Evolutionary conservation across 2,329 filamentous ascomycete genomes (phyloP).

Genomic region (Colletotrichum gigasporum): DNA sequence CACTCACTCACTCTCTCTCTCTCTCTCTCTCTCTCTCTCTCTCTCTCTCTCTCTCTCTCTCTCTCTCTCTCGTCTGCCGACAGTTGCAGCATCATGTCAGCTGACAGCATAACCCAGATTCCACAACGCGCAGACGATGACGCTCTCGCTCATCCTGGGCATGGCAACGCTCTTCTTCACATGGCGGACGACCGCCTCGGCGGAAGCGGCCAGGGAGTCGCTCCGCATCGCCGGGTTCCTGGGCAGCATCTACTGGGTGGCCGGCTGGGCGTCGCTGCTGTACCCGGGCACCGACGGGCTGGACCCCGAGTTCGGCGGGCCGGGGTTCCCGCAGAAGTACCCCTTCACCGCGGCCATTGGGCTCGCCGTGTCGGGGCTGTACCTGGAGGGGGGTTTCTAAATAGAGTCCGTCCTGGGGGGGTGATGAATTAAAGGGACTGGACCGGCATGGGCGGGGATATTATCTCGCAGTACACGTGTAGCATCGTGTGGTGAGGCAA

Average conservation of each 20-base stretch:
- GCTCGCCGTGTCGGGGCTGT: slow-evolving; percentile 17
- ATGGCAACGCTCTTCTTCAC: slow-evolving; percentile 50
- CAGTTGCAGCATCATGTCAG: neutral
- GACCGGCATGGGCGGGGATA: neutral
- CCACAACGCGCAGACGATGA: slow-evolving; percentile 54
- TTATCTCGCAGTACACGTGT: no score
- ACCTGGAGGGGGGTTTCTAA: slow-evolving; percentile 19
- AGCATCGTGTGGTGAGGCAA: neutral
- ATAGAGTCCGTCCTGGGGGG: no score
- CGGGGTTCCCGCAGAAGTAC: slow-evolving; percentile 50
- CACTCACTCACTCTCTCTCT: no score
- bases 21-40: no score
- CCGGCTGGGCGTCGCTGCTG: slow-evolving; percentile 46
- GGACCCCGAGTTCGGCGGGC: slow-evolving; percentile 54
- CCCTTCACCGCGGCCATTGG: slow-evolving; percentile 19
- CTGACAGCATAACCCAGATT: slow-evolving; percentile 44
- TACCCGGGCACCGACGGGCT: slow-evolving; percentile 50
- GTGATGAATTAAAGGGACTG: neutral
- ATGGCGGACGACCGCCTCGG: slow-evolving; percentile 40
- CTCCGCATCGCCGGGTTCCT: slow-evolving; percentile 45
- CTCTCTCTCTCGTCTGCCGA: neutral
- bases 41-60: no score
- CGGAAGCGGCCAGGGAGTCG: slow-evolving; percentile 40
- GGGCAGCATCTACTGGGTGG: slow-evolving; percentile 52
- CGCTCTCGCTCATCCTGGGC: slow-evolving; percentile 49